Evolutionary conservation across 2,329 filamentous ascomycete genomes (phyloP).

Genomic region (Fusarium sp.): DNA sequence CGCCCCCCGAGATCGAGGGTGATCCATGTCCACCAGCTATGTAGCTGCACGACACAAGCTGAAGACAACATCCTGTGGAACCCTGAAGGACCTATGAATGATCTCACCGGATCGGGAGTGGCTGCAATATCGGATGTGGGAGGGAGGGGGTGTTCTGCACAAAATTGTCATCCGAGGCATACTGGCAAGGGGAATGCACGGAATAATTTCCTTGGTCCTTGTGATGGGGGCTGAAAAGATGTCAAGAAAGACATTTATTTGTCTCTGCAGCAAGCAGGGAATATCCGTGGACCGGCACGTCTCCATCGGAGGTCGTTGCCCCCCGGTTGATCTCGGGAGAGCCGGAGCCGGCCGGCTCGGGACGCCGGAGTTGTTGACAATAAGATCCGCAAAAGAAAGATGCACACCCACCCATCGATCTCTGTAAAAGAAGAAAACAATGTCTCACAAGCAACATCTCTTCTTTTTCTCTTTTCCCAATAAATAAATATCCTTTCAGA

Average conservation of each 20-base stretch:
- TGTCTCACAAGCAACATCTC: background rate
- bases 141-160: constrained; percentile 1
- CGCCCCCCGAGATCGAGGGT: constrained; percentile 26
- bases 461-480: background rate
- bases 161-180: background rate
- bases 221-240: background rate
- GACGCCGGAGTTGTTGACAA: background rate
- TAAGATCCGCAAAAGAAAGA: constrained; percentile 1
- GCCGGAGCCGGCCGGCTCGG: constrained; percentile 21
- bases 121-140: constrained; percentile 12
- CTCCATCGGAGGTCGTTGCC: background rate
- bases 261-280: constrained; percentile 1
- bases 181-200: background rate
- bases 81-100: constrained; percentile 14
- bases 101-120: background rate
- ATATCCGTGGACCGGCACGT: background rate
- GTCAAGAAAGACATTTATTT: background rate
- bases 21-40: constrained; percentile 33
- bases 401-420: background rate
- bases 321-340: constrained; percentile 31
- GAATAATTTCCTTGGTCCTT: constrained; percentile 4
- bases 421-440: background rate
- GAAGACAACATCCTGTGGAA: constrained; percentile 8
- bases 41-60: constrained; percentile 29
- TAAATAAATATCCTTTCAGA: background rate